Base-by-base conservation (phyloP, 2,329 filamentous ascomycete species). In the Cladosporium sp. region DNA sequence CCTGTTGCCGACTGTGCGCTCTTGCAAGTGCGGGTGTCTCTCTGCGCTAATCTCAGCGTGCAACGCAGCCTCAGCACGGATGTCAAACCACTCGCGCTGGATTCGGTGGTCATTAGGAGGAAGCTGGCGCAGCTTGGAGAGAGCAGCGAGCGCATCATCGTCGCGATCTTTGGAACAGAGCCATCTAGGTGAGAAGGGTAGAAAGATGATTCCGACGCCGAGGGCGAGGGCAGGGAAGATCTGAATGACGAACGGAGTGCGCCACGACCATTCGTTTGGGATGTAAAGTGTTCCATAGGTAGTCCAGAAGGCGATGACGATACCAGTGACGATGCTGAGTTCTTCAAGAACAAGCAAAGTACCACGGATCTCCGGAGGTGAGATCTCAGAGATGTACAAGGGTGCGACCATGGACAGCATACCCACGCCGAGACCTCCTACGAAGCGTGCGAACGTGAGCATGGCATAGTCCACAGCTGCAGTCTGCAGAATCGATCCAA, bases 221-320 rank as follows among this genome's bases (percentile, higher is more conserved):
- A 73, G 62, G 1, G 68, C 59, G 2, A 71, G 42, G 19, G 64
- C 70, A 4, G 71, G 69, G 13, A 71, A 35, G 60, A 80, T 73
- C 61, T 81, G 78, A 7, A 81, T 66, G 8, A 78, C 60, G 62
- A 80, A 79, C 0, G 78, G 78, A 0, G 80, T 67, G 25, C 77
- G 66, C 74, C 75, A 80, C 3, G 76, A 66, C 75, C 77, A 78
- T 64, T 79, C 74, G 1, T 72, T 71, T 1, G 62, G 56, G 62
- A 80, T 77, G 32, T 75, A 73, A 10, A 82, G 78, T 0, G 79
- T 82, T 0, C 75, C 80, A 57, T 82, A 84, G 0, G 78, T 79
- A 36, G 80, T 80, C 77, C 78, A 83, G 63, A 77, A 83, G 1
- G 80, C 76, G 22, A 81, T 70, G 3, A 82, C 75, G 57, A 77